Conservation (phyloP, 2,329 filamentous ascomycete species). For the Calycina herbarum region DNA sequence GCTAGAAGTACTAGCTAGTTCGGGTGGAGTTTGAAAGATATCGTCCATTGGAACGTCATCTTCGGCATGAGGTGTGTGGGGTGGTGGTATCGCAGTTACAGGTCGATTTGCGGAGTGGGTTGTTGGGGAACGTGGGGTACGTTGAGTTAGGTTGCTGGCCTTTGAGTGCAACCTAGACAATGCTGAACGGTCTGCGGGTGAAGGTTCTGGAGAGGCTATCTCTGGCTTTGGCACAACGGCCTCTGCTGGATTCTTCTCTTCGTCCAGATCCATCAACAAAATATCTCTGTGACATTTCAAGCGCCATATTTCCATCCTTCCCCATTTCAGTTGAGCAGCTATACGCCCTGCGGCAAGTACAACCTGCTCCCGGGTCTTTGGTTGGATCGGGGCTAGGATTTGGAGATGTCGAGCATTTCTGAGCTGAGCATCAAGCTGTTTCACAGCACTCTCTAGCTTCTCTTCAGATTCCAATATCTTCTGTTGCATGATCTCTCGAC, state of each 20-base stretch:
- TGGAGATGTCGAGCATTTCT: constrained; percentile 89
- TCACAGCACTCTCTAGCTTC: constrained; percentile 70
- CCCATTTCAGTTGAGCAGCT: constrained; percentile 89
- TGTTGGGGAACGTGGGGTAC: constrained; percentile 42
- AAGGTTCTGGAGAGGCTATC: constrained; percentile 18
- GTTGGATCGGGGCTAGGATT: constrained; percentile 84
- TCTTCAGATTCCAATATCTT: constrained; percentile 84
- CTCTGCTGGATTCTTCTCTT: constrained; percentile 54
- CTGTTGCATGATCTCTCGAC: constrained; percentile 77
- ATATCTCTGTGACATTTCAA: constrained; percentile 90
- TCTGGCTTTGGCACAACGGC: constrained; percentile 17
- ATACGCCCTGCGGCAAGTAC: constrained; percentile 82
- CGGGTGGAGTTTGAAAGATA: constrained; percentile 51
- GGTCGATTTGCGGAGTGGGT: constrained; percentile 36
- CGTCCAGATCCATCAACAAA: constrained; percentile 78
- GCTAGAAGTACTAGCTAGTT: constrained; percentile 40
- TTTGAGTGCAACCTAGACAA: constrained; percentile 40
- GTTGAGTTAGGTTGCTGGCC: constrained; percentile 39
- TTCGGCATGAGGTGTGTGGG: constrained; percentile 38
- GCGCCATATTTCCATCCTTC: constrained; percentile 90
- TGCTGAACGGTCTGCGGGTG: constrained; percentile 35
- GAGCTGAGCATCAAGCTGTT: constrained; percentile 78
- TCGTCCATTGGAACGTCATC: constrained; percentile 45
- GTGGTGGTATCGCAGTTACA: constrained; percentile 31
- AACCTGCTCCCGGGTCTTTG: constrained; percentile 84